Evolutionary conservation across 345 rosid species (phyloP).

Genomic region (Bruguiera gymnorhiza): DNA sequence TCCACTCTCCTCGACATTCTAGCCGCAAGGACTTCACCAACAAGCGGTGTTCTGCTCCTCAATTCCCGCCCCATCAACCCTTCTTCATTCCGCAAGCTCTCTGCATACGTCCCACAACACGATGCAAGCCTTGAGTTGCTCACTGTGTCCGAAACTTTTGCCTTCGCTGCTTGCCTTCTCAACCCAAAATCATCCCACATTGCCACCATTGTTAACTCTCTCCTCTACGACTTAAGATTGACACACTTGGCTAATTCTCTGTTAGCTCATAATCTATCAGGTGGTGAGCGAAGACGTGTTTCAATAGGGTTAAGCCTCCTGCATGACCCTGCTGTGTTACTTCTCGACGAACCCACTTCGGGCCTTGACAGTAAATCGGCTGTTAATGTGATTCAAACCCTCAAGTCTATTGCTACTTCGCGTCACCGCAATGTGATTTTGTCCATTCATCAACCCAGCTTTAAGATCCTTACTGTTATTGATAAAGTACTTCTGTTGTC

Average conservation of each 20-base stretch:
- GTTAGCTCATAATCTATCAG: constrained; percentile 59
- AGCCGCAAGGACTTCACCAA: constrained; percentile 73
- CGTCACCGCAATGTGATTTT: constrained; percentile 66
- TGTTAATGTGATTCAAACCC: constrained; percentile 59
- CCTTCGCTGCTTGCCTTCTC: constrained; percentile 68
- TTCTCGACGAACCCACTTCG: constrained; percentile 92
- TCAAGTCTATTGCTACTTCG: constrained; percentile 60
- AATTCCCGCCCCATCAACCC: constrained; percentile 70
- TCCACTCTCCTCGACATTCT: constrained; percentile 92
- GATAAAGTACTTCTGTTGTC: constrained; percentile 60
- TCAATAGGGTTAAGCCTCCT: constrained; percentile 86
- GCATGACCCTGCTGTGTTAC: constrained; percentile 76
- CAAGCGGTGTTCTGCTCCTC: constrained; percentile 63
- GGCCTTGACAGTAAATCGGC: constrained; percentile 88
- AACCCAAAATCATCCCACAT: constrained; percentile 40
- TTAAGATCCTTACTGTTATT: constrained; percentile 76
- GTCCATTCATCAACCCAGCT: constrained; percentile 95
- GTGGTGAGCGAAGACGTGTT: constrained; percentile 82
- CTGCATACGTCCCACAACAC: constrained; percentile 87
- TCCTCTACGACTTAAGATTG: constrained; percentile 60
- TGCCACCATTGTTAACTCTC: constrained; percentile 40
- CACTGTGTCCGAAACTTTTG: constrained; percentile 74
- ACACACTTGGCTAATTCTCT: constrained; percentile 52
- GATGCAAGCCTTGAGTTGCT: constrained; percentile 71
- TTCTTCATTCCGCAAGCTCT: constrained; percentile 76